Evolutionary conservation across 2,329 filamentous ascomycete species (phyloP).

Genomic region (Xylariaceae sp.): DNA sequence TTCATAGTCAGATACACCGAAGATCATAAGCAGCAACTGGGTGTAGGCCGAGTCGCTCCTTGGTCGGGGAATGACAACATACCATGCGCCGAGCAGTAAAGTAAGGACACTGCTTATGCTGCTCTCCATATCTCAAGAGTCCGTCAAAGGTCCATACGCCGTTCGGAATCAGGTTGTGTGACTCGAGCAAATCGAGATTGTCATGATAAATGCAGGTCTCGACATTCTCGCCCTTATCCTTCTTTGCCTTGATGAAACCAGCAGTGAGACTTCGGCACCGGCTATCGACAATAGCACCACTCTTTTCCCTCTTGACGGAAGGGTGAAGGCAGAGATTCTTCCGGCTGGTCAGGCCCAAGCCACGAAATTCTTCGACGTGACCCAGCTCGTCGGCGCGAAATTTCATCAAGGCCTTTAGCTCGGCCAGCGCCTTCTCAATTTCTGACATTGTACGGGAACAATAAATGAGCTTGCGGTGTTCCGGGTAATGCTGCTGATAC

Average conservation of each 20-base stretch:
- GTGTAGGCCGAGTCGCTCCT: neutral
- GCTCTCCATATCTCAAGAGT: slow-evolving; percentile 81
- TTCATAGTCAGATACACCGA: slow-evolving; percentile 11
- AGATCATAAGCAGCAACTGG: neutral
- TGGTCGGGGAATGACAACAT: slow-evolving; percentile 27
- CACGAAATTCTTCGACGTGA: slow-evolving; percentile 85
- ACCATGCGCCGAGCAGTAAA: slow-evolving; percentile 95
- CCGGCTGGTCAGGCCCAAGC: slow-evolving; percentile 85
- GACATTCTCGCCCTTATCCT: slow-evolving; percentile 88
- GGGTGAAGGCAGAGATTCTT: slow-evolving; percentile 97
- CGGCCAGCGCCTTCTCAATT: slow-evolving; percentile 93
- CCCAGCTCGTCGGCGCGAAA: slow-evolving; percentile 89
- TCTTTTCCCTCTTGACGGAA: slow-evolving; percentile 93
- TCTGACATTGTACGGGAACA: slow-evolving; percentile 99
- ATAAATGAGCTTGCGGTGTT: slow-evolving; percentile 94
- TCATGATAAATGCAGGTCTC: slow-evolving; percentile 96
- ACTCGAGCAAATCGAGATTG: slow-evolving; percentile 91
- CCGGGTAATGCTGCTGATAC: slow-evolving; percentile 90
- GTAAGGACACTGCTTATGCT: slow-evolving; percentile 96
- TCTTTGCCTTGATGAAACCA: slow-evolving; percentile 96
- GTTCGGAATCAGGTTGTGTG: slow-evolving; percentile 88
- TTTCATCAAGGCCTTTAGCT: slow-evolving; percentile 90
- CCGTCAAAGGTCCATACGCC: slow-evolving; percentile 95
- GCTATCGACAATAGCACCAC: slow-evolving; percentile 89
- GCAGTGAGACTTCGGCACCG: slow-evolving; percentile 91